A percentile compares a stretch with the other conserved stretches of the same genome.
Evolutionary conservation across 768 basidiomycete genomes (phyloP).

Genomic region (Psilocybe cyanescens): DNA sequence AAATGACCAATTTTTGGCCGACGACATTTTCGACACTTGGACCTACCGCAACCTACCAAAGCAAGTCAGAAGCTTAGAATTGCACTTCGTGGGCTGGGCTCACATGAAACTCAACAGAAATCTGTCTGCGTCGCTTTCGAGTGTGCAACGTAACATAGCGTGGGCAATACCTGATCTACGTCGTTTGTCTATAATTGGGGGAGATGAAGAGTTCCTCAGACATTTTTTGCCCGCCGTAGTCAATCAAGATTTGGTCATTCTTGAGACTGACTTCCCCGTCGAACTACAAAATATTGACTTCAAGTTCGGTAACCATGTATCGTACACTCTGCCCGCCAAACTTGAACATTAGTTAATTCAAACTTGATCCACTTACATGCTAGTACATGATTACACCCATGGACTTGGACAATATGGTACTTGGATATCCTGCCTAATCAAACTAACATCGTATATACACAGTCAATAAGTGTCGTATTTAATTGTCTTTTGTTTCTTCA

Average conservation of each 20-base stretch:
- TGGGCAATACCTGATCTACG: conserved; percentile 10
- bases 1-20: conserved; percentile 20
- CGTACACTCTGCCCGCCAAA: neutral
- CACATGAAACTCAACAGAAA: neutral
- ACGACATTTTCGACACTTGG: conserved; percentile 24
- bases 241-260: neutral
- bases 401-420: too few relatives aligned
- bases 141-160: neutral
- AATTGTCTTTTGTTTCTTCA: conserved; percentile 6
- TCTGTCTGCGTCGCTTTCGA: neutral
- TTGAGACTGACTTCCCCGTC: conserved; percentile 4
- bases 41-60: conserved; percentile 24
- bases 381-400: neutral
- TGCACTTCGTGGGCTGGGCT: neutral
- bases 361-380: neutral
- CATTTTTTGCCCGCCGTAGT: neutral
- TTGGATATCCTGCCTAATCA: too few relatives aligned
- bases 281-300: neutral
- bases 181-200: conserved; percentile 11
- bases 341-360: neutral
- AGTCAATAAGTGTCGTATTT: neutral
- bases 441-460: neutral
- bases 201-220: conserved; percentile 6
- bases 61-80: conserved; percentile 24
- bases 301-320: neutral